Percentiles rank a stretch among this genome's conserved stretches.
Evolutionary conservation across 768 basidiomycete species (phyloP).

Genomic region (Boletus subcaerulescens): DNA sequence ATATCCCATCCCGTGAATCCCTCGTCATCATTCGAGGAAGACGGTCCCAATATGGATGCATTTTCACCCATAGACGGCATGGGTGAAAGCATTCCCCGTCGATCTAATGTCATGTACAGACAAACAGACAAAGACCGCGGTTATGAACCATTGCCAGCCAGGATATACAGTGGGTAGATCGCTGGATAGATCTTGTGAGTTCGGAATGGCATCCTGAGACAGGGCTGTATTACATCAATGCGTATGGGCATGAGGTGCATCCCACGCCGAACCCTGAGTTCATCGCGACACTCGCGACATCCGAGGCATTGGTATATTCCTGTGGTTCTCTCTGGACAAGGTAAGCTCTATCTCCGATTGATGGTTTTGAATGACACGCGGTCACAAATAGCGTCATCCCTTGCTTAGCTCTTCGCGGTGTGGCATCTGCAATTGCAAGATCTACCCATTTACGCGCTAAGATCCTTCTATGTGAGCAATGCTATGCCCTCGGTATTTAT

Average conservation of each 20-base stretch:
- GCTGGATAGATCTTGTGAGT: conserved; percentile 9
- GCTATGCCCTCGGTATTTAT: neutral
- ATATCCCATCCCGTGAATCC: conserved; percentile 79
- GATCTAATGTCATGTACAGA: conserved; percentile 66
- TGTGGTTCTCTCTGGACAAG: conserved; percentile 96
- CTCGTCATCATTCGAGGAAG: conserved; percentile 27
- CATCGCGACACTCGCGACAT: conserved; percentile 54
- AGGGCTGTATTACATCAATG: conserved; percentile 88
- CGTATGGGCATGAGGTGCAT: conserved; percentile 89
- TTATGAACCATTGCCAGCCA: conserved; percentile 56
- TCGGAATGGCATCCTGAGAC: conserved; percentile 7
- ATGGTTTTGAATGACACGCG: conserved; percentile 2
- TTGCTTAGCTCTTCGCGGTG: conserved; percentile 80
- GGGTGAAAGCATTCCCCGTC: conserved; percentile 44
- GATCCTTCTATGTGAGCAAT: conserved; percentile 71
- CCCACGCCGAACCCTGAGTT: conserved; percentile 85
- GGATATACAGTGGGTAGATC: conserved; percentile 57
- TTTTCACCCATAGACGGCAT: conserved; percentile 54
- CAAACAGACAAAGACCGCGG: conserved; percentile 45
- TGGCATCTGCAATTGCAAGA: conserved; percentile 72
- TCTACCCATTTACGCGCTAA: conserved; percentile 74
- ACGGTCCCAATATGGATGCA: conserved; percentile 33
- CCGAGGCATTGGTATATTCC: conserved; percentile 80
- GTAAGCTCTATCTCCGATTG: conserved; percentile 35
- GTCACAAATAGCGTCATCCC: conserved; percentile 69